Base-by-base conservation (phyloP, 371 early-diverging fungal genomes). In the Basidiobolus meristosporus region DNA sequence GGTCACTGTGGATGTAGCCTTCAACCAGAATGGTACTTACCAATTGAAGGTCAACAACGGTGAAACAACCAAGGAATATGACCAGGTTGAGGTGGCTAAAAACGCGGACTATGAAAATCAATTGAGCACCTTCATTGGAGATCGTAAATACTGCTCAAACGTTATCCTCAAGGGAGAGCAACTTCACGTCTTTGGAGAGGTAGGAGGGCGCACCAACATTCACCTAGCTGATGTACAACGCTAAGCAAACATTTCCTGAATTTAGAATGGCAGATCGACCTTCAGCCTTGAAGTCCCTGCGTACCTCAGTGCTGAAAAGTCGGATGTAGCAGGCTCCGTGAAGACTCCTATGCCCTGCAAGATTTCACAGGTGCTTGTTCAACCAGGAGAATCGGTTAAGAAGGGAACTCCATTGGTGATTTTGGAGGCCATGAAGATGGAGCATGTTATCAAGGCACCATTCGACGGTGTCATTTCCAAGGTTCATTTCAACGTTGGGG, bases 351-450 rank as follows among this genome's bases (percentile, higher is more conserved):
- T 95, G 96, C 90, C 93, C 7, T 87, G 93, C 65, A 90, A 87
- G 63, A 88, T 95, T 41, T 77, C 86, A 5, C 81, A 83, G 54
- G 76, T 93, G 0, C 49, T 77, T 47, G 73, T 86, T 12, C 63
- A 75, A 39, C 62, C 73, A 11, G 96, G 93, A 15, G 78, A 87
- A 36, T 57, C 55, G 26, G 86, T 95, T n/a, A 65, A 70, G 38
- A 81, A 83, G 57, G 91, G 82, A 19, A 65, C 75, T 32, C 66
- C 77, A 14, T 56, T 95, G 36, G 56, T 93, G 0, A 68, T 95
- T 19, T 62, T 95, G 31, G 96, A 95, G 51, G 96, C 96, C 15
- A 95, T 95, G 96, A 95, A 95, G 68, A 95, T 95, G 96, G 92
- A 93, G 71, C 68, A 70, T 45, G 40, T 52, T 36, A 80, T 95